phyloP scores from a whole-genome alignment of 352 stramenopile species.

The Globisporangium alternatum region DNA sequence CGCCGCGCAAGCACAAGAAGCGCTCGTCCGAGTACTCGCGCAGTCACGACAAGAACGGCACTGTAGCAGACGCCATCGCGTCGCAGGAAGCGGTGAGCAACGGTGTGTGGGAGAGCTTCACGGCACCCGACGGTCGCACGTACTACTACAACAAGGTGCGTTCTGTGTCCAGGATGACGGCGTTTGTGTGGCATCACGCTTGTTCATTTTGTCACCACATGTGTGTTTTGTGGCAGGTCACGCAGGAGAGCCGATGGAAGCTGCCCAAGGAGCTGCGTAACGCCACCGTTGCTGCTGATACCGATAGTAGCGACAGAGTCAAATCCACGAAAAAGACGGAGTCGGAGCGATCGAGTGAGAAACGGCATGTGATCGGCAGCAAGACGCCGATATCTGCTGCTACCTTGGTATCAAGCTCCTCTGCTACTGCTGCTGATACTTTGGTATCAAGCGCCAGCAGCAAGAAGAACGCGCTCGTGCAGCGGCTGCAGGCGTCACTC shows the following conservation, averaged over 20 bases:
- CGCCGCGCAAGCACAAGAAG: slow-evolving; percentile 8
- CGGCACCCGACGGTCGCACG: slow-evolving; percentile 46
- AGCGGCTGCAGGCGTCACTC: slow-evolving; percentile 56
- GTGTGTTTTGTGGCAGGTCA: slow-evolving; percentile 23
- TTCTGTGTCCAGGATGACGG: not conserved
- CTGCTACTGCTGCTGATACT: not conserved
- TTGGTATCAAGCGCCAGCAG: not conserved
- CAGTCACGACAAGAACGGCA: not conserved
- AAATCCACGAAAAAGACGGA: not conserved
- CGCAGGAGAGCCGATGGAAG: slow-evolving; percentile 66
- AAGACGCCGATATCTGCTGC: not conserved
- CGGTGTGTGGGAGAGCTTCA: slow-evolving; percentile 50
- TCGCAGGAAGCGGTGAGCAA: slow-evolving; percentile 6
- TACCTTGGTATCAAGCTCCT: not conserved
- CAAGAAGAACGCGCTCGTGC: slow-evolving; percentile 37
- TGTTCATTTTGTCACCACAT: not conserved
- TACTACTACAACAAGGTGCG: slow-evolving; percentile 65
- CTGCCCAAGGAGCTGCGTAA: slow-evolving; percentile 25
- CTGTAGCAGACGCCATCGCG: not conserved
- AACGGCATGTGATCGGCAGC: not conserved
- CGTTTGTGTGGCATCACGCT: not conserved
- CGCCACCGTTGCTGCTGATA: not conserved
- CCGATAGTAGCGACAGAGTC: not conserved
- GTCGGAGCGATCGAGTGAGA: slow-evolving; percentile 2
- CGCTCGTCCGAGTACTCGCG: slow-evolving; percentile 14